Evolutionary conservation across 73 alveolate genomes (phyloP), one percentile per base, ranked within the genome.

Genomic region (Paramecium sexaurelia): DNA sequence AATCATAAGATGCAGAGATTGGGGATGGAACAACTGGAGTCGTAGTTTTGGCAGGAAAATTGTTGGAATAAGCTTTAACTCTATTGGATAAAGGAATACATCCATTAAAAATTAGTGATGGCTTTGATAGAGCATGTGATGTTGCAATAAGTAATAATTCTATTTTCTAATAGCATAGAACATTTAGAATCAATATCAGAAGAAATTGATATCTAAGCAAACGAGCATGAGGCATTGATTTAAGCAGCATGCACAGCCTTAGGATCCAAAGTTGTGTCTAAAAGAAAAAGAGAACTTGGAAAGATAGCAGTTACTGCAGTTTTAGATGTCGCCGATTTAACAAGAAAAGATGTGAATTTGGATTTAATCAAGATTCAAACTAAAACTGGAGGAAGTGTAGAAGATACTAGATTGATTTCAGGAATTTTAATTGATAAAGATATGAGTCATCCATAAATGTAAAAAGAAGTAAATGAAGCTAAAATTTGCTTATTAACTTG

Each of bases 1-100:
- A 97, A 85, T 94, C 99, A 47, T 98, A 98, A 95, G 99, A 98
- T 84, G 95, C 96, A 66, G 99, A 98, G 92, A 97, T 97, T 32
- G 99, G 99, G 9, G 99, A 98, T 92, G 99, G 99, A 67, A 98
- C 99, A 84, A 98, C 99, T 10, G 99, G 99, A 15, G 99, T 98
- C 41, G 99, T 98, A 19, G 99, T 98, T 35, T 85, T 98, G 87
- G 99, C 99, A 6, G 99, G 99, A 5, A 98, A 99, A 8, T 92
- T 98, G 55, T 94, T 98, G 29, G 99, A 97, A 84, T 96, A 97
- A 91, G 99, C 99, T 3, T 96, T 88, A 37, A 91, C 69, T 68
- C 94, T 98, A 24, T 94, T 97, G 20, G 99, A 97, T 87, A 97
- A 96, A 96, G 99, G 99, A 66, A 92, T 98, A 57, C 99, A 98